Base-by-base conservation (phyloP, 2,329 filamentous ascomycete genomes). In the Aspergillus unguis region DNA sequence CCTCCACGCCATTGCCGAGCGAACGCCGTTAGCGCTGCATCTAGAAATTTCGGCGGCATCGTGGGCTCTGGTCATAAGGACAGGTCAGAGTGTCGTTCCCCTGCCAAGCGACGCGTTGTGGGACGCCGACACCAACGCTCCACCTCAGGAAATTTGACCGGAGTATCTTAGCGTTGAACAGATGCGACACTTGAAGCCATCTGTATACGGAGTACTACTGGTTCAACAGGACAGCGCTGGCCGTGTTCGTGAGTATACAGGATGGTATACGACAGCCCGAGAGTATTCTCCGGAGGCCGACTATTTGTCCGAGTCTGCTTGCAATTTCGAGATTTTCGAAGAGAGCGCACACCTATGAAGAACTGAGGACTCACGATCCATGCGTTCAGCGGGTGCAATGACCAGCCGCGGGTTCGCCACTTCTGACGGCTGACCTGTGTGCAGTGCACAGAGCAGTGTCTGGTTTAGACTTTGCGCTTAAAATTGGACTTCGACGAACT, bases 21-120 rank as follows among this genome's bases (percentile, higher is more conserved):
- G 54, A 61, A 58, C 47, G 50, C 58, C 58, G 56, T 51, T 61
- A 60, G 57, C 41, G 54, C 53, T 55, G 60, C 61, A 55, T 63
- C 61, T 61, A 61, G 61, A 63, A 63, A 62, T 63, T 62, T 62
- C 60, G 60, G 52, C 56, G 33, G 47, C 46, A 40, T 43, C 36
- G 52, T 55, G 58, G 52, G 38, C 28, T 48, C 43, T 28, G 35
- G 41, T 51, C 42, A 41, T 49, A 36, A 33, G 46, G 35, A 41
- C 40, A 40, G 40, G 26, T 58, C 50, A 54, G 54, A 43, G 52
- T 56, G 53, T 44, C 43, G 42, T 58, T 54, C 59, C 56, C 58
- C 59, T 62, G 58, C 55, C 57, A 59, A 61, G 58, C 58, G 48
- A 43, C 60, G 54, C 57, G 52, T 56, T 61, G 61, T 62, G 59